phyloP scores from a whole-genome alignment of 345 rosid species.

The Eucalyptus pauciflora region DNA sequence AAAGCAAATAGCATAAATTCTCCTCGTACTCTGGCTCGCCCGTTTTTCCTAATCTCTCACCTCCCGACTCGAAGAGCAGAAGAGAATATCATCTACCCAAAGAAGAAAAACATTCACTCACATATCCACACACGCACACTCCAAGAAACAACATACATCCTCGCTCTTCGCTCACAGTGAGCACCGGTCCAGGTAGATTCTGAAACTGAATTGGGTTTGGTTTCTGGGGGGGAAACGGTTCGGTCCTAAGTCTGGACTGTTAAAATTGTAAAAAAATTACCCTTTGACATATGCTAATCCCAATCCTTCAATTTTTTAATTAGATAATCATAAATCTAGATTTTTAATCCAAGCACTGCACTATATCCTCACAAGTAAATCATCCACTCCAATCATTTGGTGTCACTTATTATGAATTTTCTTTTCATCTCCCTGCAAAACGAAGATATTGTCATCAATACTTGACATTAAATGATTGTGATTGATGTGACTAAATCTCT shows the following conservation, averaged over 20 bases:
- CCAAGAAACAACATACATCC: neutral
- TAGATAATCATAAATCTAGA: neutral
- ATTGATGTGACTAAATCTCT: neutral
- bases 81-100: neutral
- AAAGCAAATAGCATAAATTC: neutral
- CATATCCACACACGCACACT: neutral
- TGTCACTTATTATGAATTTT: neutral
- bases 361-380: neutral
- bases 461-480: neutral
- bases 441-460: neutral
- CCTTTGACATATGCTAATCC: neutral
- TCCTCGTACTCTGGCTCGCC: neutral
- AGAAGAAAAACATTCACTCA: neutral
- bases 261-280: neutral
- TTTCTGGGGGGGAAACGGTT: too few species aligned
- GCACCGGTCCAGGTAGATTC: too few species aligned
- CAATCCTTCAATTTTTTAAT: neutral
- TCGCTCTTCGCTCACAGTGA: neutral
- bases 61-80: neutral
- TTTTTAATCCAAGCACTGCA: neutral
- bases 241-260: neutral
- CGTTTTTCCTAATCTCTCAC: neutral
- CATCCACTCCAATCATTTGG: neutral
- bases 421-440: neutral
- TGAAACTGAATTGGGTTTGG: too few species aligned